Percentiles rank a stretch among this genome's conserved stretches.
phyloP scores from a whole-genome alignment of 2,329 filamentous ascomycete genomes.

The Penicillium sp. region DNA sequence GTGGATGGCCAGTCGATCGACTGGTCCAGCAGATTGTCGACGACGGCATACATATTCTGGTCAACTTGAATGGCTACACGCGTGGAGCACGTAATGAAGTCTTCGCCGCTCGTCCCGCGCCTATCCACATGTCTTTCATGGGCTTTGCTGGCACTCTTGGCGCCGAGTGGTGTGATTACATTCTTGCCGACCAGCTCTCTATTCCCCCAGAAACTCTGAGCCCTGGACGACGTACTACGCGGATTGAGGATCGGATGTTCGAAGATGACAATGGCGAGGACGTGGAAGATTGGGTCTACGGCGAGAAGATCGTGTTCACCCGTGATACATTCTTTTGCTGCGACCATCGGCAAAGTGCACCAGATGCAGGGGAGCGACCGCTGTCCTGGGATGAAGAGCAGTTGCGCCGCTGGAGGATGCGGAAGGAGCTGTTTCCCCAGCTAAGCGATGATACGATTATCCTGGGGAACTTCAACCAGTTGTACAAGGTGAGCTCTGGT shows the following conservation, averaged over 20 bases:
- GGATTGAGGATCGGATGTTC: constrained; percentile 66
- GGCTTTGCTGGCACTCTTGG: constrained; percentile 95
- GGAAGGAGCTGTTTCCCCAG: constrained; percentile 84
- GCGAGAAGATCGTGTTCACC: constrained; percentile 94
- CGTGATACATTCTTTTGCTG: constrained; percentile 97
- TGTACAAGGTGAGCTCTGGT: constrained; percentile 76
- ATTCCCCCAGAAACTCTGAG: constrained; percentile 80
- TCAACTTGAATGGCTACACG: constrained; percentile 98
- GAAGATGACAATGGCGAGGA: constrained; percentile 69
- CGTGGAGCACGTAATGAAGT: constrained; percentile 96
- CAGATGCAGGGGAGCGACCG: constrained; percentile 65
- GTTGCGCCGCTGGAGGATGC: constrained; percentile 81
- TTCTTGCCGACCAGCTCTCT: constrained; percentile 85
- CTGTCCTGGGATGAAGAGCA: constrained; percentile 85
- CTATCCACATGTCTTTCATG: constrained; percentile 99
- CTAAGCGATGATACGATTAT: constrained; percentile 84
- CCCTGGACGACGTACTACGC: constrained; percentile 73
- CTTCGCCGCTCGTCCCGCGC: constrained; percentile 90
- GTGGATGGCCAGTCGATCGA: constrained; percentile 79
- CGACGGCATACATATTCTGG: constrained; percentile 89
- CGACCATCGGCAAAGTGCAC: constrained; percentile 88
- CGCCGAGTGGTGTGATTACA: constrained; percentile 98
- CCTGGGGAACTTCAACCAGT: constrained; percentile 95
- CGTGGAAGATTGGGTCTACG: constrained; percentile 85
- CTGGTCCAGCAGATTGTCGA: constrained; percentile 82